Evolutionary conservation across 225 moss, liverwort and hornwort genomes (phyloP).

Genomic region (Straminergon stramineum): DNA sequence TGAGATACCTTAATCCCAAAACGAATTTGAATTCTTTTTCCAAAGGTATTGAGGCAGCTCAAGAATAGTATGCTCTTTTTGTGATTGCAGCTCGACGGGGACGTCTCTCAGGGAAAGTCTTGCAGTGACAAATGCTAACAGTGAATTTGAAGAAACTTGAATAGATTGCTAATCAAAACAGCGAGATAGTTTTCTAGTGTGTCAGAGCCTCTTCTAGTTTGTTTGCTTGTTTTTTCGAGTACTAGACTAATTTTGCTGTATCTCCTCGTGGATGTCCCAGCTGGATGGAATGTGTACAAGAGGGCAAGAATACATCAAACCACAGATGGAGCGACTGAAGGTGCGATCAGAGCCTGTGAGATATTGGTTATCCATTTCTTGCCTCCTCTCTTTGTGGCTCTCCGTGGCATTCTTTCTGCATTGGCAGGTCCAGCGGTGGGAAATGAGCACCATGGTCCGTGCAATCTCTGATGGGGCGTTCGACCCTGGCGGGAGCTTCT

Average conservation of each 20-base stretch:
- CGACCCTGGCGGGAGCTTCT: background rate
- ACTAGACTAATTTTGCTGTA: background rate
- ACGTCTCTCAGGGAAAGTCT: background rate
- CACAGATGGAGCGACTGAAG: background rate
- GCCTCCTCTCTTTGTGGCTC: slow-evolving; percentile 8
- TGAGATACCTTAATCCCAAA: background rate
- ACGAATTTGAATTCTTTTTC: background rate
- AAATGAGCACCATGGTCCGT: background rate
- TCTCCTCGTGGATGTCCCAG: background rate
- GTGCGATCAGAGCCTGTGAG: background rate
- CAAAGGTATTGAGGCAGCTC: background rate
- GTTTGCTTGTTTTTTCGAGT: background rate
- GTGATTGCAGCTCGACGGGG: background rate
- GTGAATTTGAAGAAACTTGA: background rate
- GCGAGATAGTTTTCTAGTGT: background rate
- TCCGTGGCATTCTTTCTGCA: slow-evolving; percentile 1
- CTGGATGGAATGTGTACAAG: background rate
- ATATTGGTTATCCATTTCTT: background rate
- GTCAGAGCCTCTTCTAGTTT: background rate
- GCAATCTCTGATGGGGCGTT: background rate
- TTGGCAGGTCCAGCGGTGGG: background rate
- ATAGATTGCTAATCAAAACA: background rate
- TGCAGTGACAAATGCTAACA: background rate
- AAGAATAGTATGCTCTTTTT: background rate
- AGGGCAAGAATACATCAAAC: background rate